Conservation (phyloP, 495 filamentous ascomycete genomes). For the Astrothelium macrocarpum region DNA sequence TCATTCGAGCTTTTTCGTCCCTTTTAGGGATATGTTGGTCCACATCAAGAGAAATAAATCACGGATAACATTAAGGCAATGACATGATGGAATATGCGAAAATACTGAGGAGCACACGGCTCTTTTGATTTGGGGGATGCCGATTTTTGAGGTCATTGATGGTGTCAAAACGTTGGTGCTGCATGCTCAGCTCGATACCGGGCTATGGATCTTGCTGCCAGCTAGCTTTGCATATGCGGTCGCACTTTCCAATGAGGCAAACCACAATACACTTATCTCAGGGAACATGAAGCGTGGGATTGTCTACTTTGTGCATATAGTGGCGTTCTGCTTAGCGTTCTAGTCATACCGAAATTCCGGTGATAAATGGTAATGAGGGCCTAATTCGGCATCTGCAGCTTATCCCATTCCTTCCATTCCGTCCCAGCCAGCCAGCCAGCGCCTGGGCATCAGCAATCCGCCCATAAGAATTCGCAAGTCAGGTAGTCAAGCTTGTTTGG, state of each 20-base stretch:
- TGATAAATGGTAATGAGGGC: background rate
- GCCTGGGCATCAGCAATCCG: too few species aligned
- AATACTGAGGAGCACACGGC: background rate
- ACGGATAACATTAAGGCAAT: background rate
- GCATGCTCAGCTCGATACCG: background rate
- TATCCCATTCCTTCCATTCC: background rate
- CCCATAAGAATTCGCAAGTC: conserved; percentile 1
- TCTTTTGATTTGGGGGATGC: background rate
- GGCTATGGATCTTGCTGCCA: background rate
- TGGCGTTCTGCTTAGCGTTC: conserved; percentile 3
- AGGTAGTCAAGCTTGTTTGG: background rate
- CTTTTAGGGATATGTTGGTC: background rate
- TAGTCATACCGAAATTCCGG: background rate
- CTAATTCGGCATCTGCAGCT: background rate
- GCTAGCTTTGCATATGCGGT: background rate
- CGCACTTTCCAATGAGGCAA: background rate
- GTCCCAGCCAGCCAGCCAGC: too few species aligned
- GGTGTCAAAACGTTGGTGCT: background rate
- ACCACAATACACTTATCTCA: background rate
- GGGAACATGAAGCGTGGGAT: background rate
- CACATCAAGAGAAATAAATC: background rate
- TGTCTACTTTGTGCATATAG: background rate
- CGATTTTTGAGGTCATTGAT: background rate
- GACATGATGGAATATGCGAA: background rate
- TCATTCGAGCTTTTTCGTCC: background rate